These are phyloP conservation scores for Colletotrichum liaoningense DNA, from an alignment of 2,329 filamentous ascomycete genomes.

Conservation along the genomic window DNA sequence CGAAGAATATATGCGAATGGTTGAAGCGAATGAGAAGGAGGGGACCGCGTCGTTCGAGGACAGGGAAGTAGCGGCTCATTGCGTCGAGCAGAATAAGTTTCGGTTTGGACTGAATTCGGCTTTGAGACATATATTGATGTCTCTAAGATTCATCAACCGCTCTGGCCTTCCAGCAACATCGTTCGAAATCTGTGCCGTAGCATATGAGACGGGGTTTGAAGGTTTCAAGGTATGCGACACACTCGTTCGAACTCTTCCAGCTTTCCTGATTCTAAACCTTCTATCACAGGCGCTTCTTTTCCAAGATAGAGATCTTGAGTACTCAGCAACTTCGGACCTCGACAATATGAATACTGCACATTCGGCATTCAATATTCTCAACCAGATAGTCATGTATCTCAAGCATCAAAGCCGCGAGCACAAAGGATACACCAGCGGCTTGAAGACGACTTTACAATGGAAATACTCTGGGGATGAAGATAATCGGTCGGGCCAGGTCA, in stretches of 20 bases:
- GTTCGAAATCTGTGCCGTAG: constrained; percentile 36
- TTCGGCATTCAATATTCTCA: constrained; percentile 24
- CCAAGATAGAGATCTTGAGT: constrained; percentile 35
- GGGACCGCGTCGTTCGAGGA: constrained; percentile 1
- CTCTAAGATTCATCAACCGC: not conserved
- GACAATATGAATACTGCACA: constrained; percentile 28
- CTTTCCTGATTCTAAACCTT: not conserved
- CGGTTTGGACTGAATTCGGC: constrained; percentile 14
- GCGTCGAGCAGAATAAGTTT: constrained; percentile 32
- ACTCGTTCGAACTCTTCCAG: not conserved
- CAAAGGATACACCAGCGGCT: not conserved
- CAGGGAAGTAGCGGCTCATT: constrained; percentile 3
- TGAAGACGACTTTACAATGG: not conserved
- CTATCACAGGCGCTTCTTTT: constrained; percentile 25
- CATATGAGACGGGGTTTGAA: constrained; percentile 35
- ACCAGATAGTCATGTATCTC: constrained; percentile 4
- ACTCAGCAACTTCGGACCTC: constrained; percentile 28
- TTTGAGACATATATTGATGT: constrained; percentile 7
- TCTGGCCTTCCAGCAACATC: not conserved
- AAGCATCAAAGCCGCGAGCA: not conserved
- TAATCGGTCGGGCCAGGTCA: not conserved
- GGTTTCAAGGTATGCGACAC: constrained; percentile 32
- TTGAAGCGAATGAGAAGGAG: constrained; percentile 10
- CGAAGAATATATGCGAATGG: constrained; percentile 11
- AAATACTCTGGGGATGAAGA: not conserved